Base-by-base conservation (phyloP, 179 eudicot genomes). In the Carnegiea gigantea region DNA sequence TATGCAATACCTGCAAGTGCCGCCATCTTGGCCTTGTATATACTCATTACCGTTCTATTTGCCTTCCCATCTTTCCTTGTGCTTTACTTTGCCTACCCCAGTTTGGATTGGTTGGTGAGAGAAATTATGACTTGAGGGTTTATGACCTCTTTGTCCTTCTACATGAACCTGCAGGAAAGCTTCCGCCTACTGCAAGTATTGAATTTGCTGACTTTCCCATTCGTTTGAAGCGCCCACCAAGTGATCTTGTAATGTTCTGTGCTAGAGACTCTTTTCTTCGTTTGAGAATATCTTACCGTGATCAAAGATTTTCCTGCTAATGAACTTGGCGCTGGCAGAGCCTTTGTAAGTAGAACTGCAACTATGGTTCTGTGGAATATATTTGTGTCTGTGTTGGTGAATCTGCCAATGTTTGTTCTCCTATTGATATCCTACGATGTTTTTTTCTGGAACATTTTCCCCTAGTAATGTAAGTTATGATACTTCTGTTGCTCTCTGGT, bases 1-100 rank as follows among this genome's bases (percentile, higher is more conserved):
- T 88, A 87, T 82, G 93, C 90, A 26, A 81, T 90, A 79, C 91
- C 92, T 23, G 90, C 91, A 20, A 87, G 91, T 83, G 92, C 91
- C 28, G 89, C 89, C 64, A 85, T 90, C 80, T 83, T 90, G 74
- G 91, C 90, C 62, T 80, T 90, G 85, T 89, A 90, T 80, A 78
- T 90, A 72, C 88, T 89, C 77, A 86, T 90, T 81, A 89, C 92
- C 14, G 68, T 88, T 75, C 82, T 90, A 17, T 81, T 89, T 82
- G 93, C 92, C 60, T 72, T 90, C 64, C 93, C 93, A 7, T 88
- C 93, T 48, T 89, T 89, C 77, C 88, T 90, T 14, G 88, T 90
- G 67, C 83, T 90, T 73, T 90, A 88, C 84, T 89, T 90, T 71
- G 89, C 93, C 12, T 90, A 88, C 81, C 93, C 93, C 51, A 86